Percentiles rank a stretch among this genome's conserved stretches.
These are phyloP conservation scores for Moelleriella libera DNA, from an alignment of 2,329 filamentous ascomycete species.

Conservation along the genomic window DNA sequence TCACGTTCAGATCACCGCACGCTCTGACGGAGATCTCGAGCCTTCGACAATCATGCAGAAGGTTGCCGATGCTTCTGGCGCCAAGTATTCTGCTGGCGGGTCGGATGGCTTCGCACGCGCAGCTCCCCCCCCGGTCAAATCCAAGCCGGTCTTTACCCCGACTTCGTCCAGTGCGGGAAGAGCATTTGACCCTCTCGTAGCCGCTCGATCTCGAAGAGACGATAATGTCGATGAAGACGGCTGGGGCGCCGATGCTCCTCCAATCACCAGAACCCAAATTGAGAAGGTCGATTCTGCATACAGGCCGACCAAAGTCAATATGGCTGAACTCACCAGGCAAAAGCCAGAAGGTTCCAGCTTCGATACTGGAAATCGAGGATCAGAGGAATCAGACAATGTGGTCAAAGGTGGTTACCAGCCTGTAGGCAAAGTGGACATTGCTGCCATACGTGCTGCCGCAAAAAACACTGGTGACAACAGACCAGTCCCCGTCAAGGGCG, in stretches of 20 bases:
- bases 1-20: constrained; percentile 92
- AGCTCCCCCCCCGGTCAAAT: constrained; percentile 56
- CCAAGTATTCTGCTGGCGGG: constrained; percentile 73
- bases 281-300: constrained; percentile 91
- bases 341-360: constrained; percentile 52
- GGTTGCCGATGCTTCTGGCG: constrained; percentile 83
- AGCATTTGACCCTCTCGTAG: constrained; percentile 52
- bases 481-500: constrained; percentile 74
- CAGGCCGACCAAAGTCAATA: constrained; percentile 89
- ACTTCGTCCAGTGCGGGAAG: constrained; percentile 37
- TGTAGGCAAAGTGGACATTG: constrained; percentile 94
- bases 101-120: constrained; percentile 37
- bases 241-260: constrained; percentile 92
- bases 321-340: constrained; percentile 69
- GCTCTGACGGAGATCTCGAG: constrained; percentile 77
- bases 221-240: constrained; percentile 66
- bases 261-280: constrained; percentile 68
- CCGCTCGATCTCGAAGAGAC: constrained; percentile 46
- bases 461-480: constrained; percentile 61
- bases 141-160: constrained; percentile 86
- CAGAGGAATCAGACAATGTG: constrained; percentile 43
- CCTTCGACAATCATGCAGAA: constrained; percentile 84
- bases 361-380: constrained; percentile 27
- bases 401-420: constrained; percentile 84
- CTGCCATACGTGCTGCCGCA: constrained; percentile 66